These are phyloP conservation scores for Clavispora santaluciae DNA, from an alignment of 805 yeast genomes.

Conservation along the genomic window DNA sequence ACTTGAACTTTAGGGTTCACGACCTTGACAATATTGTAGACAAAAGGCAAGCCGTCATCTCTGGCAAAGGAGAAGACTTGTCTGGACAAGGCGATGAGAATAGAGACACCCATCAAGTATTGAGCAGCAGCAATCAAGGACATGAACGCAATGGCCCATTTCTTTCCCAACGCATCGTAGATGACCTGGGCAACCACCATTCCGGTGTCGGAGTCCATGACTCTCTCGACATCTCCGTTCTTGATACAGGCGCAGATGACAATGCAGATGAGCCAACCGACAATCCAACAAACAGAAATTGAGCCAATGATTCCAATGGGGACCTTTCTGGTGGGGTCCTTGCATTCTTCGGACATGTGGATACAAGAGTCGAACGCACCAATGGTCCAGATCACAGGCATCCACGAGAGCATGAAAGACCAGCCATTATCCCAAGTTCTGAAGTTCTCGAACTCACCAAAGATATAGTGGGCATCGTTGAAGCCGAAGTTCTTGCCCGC, in stretches of 20 bases:
- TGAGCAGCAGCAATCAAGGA: constrained; percentile 52
- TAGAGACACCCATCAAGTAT: constrained; percentile 59
- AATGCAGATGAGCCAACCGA: constrained; percentile 45
- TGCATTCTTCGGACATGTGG: constrained; percentile 68
- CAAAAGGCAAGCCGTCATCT: constrained; percentile 66
- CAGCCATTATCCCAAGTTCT: constrained; percentile 57
- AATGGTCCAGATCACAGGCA: constrained; percentile 70
- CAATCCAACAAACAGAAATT: constrained; percentile 48
- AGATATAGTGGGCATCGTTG: constrained; percentile 49
- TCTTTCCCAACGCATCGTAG: constrained; percentile 54
- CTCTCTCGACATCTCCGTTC: constrained; percentile 26
- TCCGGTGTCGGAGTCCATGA: constrained; percentile 30
- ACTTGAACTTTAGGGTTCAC: constrained; percentile 52
- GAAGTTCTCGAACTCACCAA: constrained; percentile 45
- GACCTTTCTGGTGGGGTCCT: constrained; percentile 57
- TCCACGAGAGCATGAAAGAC: constrained; percentile 46
- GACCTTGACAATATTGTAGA: constrained; percentile 27
- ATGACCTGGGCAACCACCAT: constrained; percentile 62
- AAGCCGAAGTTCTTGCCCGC: constrained; percentile 26
- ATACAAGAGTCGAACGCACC: constrained; percentile 66
- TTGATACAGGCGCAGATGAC: constrained; percentile 42
- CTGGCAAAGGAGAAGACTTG: constrained; percentile 73
- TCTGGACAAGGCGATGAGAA: constrained; percentile 59
- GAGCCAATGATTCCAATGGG: constrained; percentile 61
- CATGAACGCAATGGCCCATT: constrained; percentile 47